Base-by-base conservation (phyloP, 495 filamentous ascomycete genomes). In the Penicillium goetzii region DNA sequence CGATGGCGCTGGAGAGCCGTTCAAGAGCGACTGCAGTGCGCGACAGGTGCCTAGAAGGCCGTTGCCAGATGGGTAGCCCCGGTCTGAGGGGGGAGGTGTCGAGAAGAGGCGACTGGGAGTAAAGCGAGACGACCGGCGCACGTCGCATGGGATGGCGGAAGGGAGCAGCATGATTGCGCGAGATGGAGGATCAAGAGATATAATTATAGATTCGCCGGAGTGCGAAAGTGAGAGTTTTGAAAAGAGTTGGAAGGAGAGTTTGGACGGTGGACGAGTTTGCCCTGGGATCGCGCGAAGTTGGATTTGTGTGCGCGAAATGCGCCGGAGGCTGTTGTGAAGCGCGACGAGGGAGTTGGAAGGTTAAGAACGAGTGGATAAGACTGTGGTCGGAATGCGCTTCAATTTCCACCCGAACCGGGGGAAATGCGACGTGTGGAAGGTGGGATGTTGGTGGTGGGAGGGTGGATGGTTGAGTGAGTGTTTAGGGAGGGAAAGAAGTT, bases 111-210 rank as follows among this genome's bases (percentile, higher is more conserved):
- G 83, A 70, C 86, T 87, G 66, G 86, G 85, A 10, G 84, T 79
- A 57, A 84, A 73, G 74, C 73, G 74, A 68, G 65, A 63, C 82
- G 87, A 62, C 60, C 79, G 84, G 75, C 81, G 85, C 72, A 81
- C 76, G 75, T 90, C 89, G 85, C 88, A 90, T 45, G 87, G 76
- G 47, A 92, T 75, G 38, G 89, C 88, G 14, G 89, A 91, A 52
- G 88, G 89, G 65, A 91, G 86, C 55, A 92, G 72, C 90, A 92
- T 91, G 52, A 8, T 75, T 68, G 65, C 50, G 67, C 41, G 54
- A 43, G 55, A 41, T 19, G 38, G 34, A 19, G 26, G 30, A 28
- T 15, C 9, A 25, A 49, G n/a, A 49, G 6, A 23, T 25, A 25
- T 32, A 6, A 8, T 19, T 49, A 36, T 53, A n/a, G 43, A 19